phyloP scores from a whole-genome alignment of 2,329 filamentous ascomycete genomes.

The Leptographium flavum region DNA sequence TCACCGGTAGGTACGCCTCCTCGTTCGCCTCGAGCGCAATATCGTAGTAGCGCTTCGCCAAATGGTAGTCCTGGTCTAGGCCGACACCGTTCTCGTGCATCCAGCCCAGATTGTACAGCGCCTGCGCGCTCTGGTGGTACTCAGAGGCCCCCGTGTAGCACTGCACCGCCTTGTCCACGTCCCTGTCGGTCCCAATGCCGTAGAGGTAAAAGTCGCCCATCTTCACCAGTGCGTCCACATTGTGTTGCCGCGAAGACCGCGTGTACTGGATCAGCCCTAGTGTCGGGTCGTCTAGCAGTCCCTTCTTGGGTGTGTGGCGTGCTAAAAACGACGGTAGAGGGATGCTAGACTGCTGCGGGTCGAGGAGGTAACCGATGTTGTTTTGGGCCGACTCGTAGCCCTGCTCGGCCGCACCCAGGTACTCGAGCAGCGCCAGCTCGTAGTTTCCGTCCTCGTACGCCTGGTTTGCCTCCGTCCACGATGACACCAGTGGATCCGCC shows the following conservation, averaged over 20 bases:
- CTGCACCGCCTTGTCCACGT: constrained; percentile 74
- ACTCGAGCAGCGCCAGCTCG: constrained; percentile 66
- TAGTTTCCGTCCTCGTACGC: constrained; percentile 68
- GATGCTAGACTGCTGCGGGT: constrained; percentile 52
- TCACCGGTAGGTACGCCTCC: constrained; percentile 88
- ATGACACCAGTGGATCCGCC: constrained; percentile 58
- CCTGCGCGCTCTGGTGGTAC: constrained; percentile 82
- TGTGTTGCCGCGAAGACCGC: constrained; percentile 79
- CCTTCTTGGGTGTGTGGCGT: constrained; percentile 7
- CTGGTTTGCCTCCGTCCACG: constrained; percentile 69
- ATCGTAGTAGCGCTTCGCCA: constrained; percentile 94
- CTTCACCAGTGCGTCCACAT: constrained; percentile 88
- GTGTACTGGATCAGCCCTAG: constrained; percentile 90
- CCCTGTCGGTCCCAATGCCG: constrained; percentile 58
- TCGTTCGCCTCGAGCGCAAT: constrained; percentile 79
- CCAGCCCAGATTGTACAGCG: constrained; percentile 94
- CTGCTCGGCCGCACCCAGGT: constrained; percentile 81
- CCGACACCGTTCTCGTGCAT: constrained; percentile 98
- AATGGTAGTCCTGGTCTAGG: constrained; percentile 86
- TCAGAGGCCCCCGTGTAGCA: constrained; percentile 92
- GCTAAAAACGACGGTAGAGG: constrained; percentile 38
- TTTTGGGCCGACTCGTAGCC: constrained; percentile 82
- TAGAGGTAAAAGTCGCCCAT: constrained; percentile 95
- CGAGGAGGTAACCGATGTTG: constrained; percentile 77
- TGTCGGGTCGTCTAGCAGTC: constrained; percentile 34